Evolutionary conservation across 768 basidiomycete genomes (phyloP).

Genomic region (Pseudohyphozyma bogoriensis): DNA sequence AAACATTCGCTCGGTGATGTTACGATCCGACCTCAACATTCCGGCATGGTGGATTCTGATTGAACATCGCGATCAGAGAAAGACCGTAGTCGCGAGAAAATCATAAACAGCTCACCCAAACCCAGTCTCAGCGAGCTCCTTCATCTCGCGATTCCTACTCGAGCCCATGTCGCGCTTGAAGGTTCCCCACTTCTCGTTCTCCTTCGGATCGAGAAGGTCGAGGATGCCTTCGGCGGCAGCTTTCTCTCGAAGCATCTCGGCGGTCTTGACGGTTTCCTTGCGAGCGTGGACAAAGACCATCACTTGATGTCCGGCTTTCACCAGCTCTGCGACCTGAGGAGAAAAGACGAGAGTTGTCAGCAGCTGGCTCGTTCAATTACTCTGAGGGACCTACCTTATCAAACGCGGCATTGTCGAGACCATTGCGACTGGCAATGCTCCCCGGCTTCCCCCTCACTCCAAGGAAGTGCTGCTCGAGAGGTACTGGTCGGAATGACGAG

Average conservation of each 20-base stretch:
- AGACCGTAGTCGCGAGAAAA: not conserved
- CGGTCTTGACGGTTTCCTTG: constrained; percentile 94
- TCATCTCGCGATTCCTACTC: constrained; percentile 94
- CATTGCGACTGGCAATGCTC: constrained; percentile 60
- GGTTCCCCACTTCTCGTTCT: constrained; percentile 64
- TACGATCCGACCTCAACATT: constrained; percentile 87
- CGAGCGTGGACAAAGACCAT: constrained; percentile 99
- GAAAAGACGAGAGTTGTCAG: too few relatives aligned
- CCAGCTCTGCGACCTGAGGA: constrained; percentile 60
- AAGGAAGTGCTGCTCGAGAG: constrained; percentile 92
- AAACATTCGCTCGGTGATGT: constrained; percentile 91
- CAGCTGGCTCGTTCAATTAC: not conserved
- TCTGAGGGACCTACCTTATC: constrained; percentile 47
- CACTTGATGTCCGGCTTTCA: constrained; percentile 87
- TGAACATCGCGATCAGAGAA: not conserved
- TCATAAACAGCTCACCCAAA: constrained; percentile 46
- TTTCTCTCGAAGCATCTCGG: constrained; percentile 65
- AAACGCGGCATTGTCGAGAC: constrained; percentile 77
- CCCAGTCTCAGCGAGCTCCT: constrained; percentile 75
- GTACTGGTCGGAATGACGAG: constrained; percentile 90
- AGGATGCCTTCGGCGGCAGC: constrained; percentile 54
- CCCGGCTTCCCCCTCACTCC: constrained; percentile 83
- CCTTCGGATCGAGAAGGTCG: constrained; percentile 70
- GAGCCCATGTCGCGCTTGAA: constrained; percentile 68
- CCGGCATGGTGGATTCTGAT: constrained; percentile 88